Base-by-base conservation (phyloP, 768 basidiomycete genomes). In the Russula vinacea region DNA sequence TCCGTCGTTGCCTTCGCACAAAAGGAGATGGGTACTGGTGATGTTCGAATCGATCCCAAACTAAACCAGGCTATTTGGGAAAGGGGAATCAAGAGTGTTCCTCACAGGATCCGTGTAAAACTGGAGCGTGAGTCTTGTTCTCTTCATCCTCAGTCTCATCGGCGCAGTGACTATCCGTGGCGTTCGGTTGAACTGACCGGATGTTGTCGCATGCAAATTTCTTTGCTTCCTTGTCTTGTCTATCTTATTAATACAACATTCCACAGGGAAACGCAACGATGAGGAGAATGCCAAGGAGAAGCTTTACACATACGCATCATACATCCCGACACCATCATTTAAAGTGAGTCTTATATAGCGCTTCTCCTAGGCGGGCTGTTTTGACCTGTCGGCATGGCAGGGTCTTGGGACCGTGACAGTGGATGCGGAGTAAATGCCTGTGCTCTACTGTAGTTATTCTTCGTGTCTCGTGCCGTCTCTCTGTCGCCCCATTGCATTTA, bases 231-330 rank as follows among this genome's bases (percentile, higher is more conserved):
- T n/a, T 29, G 17, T 22, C 29, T 37, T 42, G 29, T 19, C 50
- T 22, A 51, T 35, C 32, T 51, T 52, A 29, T 50, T 50, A 17
- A 57, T 17, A 3, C 11, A 35, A 39, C 29, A 39, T 24, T 33
- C 17, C 72, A 2, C 71, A 94, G 91, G 96, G 72, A 96, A 95
- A 82, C 91, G 97, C 73, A 98, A 98, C 77, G 96, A 99, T 78
- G 95, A 98, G 71, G 96, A 99, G 82, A 90, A 88, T 72, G 96
- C 97, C 64, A 97, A 95, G 81, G 95, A 96, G 83, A 97, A 95
- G 81, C 88, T 97, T 62, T 98, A 80, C 83, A 95, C 92, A 35
- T 92, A 94, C 75, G 94, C 91, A 68, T 84, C 84, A 64, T 84
- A 90, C 74, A 87, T 97, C 61, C 81, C 85, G 52, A 91, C 92